These are phyloP conservation scores for Sphaceloma murrayae DNA, from an alignment of 2,329 filamentous ascomycete species.

Conservation along the genomic window DNA sequence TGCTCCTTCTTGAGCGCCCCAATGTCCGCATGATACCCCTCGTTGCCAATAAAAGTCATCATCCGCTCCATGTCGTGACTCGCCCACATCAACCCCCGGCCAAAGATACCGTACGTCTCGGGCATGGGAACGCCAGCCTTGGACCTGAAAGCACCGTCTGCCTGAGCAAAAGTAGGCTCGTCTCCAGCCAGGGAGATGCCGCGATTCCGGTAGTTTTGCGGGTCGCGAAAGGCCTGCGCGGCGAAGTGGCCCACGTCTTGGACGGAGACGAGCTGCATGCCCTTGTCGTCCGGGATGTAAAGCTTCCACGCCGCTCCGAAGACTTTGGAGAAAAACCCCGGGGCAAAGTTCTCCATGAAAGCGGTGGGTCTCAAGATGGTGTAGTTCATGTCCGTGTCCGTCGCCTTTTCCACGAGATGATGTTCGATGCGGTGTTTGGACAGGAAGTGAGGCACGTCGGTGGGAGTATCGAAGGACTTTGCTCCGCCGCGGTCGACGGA, in stretches of 20 bases:
- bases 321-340: conserved; percentile 40
- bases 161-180: conserved; percentile 40
- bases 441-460: conserved; percentile 52
- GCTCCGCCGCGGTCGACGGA: conserved; percentile 55
- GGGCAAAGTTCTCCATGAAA: conserved; percentile 52
- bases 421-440: conserved; percentile 53
- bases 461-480: conserved; percentile 40
- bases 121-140: conserved; percentile 38
- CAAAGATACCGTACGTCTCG: conserved; percentile 35
- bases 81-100: conserved; percentile 32
- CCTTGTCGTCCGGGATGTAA: conserved; percentile 17
- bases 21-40: conserved; percentile 42
- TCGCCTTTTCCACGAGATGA: conserved; percentile 43
- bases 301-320: conserved; percentile 39
- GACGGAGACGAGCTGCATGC: conserved; percentile 33
- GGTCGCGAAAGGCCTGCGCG: conserved; percentile 40
- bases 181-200: conserved; percentile 45
- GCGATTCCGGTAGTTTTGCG: conserved; percentile 36
- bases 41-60: conserved; percentile 41
- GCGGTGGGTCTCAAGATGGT: conserved; percentile 53
- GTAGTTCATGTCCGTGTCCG: conserved; percentile 45
- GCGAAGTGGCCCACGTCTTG: conserved; percentile 45
- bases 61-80: conserved; percentile 29
- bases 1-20: conserved; percentile 34
- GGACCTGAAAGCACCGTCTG: conserved; percentile 38